phyloP scores from a whole-genome alignment of 1,139 yeast species.

The Candida tetrigidarum region DNA sequence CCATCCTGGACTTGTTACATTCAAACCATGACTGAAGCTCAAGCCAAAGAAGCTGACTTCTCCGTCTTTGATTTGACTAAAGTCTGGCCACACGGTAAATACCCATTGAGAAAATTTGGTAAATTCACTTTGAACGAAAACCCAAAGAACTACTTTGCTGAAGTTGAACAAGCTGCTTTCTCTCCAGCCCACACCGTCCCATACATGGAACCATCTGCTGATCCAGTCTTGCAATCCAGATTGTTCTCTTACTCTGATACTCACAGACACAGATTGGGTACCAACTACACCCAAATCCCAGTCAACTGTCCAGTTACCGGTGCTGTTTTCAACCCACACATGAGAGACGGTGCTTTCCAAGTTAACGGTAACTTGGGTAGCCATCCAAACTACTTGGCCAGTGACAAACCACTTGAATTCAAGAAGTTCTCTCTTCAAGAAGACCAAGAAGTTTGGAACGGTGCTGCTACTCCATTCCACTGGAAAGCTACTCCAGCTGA shows the following conservation, averaged over 20 bases:
- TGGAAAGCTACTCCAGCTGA: conserved; percentile 79
- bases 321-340: conserved; percentile 58
- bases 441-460: conserved; percentile 86
- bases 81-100: conserved; percentile 80
- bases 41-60: conserved; percentile 62
- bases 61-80: conserved; percentile 75
- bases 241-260: conserved; percentile 87
- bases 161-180: conserved; percentile 82
- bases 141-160: conserved; percentile 80
- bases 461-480: conserved; percentile 88
- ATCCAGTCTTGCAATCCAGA: conserved; percentile 86
- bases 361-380: conserved; percentile 87
- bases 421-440: conserved; percentile 46
- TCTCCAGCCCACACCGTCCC: conserved; percentile 87
- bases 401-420: conserved; percentile 60
- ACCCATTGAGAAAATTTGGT: conserved; percentile 78
- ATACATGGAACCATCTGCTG: conserved; percentile 83
- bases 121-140: conserved; percentile 70
- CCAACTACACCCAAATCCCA: conserved; percentile 74
- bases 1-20: conserved; percentile 70
- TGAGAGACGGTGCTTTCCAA: conserved; percentile 87
- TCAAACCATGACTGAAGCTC: conserved; percentile 70
- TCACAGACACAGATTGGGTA: conserved; percentile 66
- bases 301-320: conserved; percentile 67
- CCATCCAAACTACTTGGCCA: conserved; percentile 77